Evolutionary conservation across 495 filamentous ascomycete genomes (phyloP).

Genomic region (Tuber melanosporum): DNA sequence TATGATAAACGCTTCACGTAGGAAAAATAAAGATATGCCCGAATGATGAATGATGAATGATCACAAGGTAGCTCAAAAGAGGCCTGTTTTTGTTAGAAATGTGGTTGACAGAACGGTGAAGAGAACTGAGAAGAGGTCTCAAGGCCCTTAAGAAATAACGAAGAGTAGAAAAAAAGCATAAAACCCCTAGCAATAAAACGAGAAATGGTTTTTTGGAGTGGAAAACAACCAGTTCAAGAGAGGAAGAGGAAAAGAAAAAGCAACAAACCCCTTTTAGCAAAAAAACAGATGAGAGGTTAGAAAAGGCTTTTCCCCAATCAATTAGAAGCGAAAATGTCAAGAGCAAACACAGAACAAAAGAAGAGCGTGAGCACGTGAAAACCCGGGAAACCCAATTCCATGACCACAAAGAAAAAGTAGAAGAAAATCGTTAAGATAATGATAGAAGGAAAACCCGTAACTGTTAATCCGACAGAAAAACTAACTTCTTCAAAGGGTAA

Average conservation of each 20-base stretch:
- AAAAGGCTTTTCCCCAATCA: neutral
- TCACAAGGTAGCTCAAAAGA: neutral
- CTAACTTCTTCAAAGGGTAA: slow-evolving; percentile 5
- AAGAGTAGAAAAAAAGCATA: neutral
- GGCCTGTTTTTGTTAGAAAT: slow-evolving; percentile 1
- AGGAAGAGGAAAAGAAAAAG: neutral
- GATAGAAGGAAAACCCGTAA: slow-evolving; percentile 1
- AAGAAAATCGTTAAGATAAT: slow-evolving; percentile 3
- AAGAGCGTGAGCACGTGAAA: neutral
- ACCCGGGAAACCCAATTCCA: slow-evolving; percentile 3
- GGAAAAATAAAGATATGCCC: neutral
- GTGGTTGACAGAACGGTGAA: neutral
- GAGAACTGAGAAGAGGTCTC: neutral
- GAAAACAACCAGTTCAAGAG: neutral
- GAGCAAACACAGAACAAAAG: neutral
- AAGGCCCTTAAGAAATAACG: neutral
- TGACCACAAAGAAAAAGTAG: slow-evolving; percentile 4
- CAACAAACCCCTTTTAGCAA: neutral
- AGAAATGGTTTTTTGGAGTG: neutral
- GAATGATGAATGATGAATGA: neutral
- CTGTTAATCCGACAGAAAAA: slow-evolving; percentile 1
- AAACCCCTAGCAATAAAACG: neutral
- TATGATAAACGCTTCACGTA: neutral
- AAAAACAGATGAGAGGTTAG: neutral
- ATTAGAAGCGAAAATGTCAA: neutral